Base-by-base conservation (phyloP, 805 yeast genomes). In the Teunomyces barrocoloradensis region DNA sequence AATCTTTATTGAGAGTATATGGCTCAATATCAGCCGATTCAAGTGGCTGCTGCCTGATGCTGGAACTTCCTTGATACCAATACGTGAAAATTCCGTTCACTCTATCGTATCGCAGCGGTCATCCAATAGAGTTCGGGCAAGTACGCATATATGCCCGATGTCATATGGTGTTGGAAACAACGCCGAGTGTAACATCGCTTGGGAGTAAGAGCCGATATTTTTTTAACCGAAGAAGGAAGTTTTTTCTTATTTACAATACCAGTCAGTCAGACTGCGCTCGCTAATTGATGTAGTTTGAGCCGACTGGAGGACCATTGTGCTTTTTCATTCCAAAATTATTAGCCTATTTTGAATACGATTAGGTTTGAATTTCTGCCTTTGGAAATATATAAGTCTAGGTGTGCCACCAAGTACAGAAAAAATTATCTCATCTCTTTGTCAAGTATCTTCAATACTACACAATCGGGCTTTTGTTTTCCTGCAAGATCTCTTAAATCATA, bases 131-230 rank as follows among this genome's bases (percentile, higher is more conserved):
- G 25, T 37, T 37, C 40, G 40, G 40, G 28, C 28, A n/a, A 37
- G 40, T 13, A 20, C 38, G 34, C 34, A 15, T 15, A 13, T 35
- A 35, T 18, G 38, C 38, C 38, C 38, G 38, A 35, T 20, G 40
- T 37, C 40, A 37, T 37, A 37, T n/a, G 40, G 29, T 37, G 27
- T 27, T 21, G 27, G 18, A 20, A 20, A 37, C 40, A 37, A 36
- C 40, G 40, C 40, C 40, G 40, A 23, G 40, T 37, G 40, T 23
- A 37, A 37, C 40, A 37, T 37, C 29, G 40, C 40, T 21, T 37
- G 40, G 18, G 29, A 37, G 40, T 13, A 37, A 37, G 29, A 21
- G 40, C 40, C 40, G 40, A 21, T 37, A 37, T 37, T 37, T 37
- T 25, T 37, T 37, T 37, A 37, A 4, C 40, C 40, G 12, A 37